Percentiles rank a stretch among this genome's conserved stretches.
Evolutionary conservation across 768 basidiomycete genomes (phyloP).

Genomic region (Tricholomella constricta): DNA sequence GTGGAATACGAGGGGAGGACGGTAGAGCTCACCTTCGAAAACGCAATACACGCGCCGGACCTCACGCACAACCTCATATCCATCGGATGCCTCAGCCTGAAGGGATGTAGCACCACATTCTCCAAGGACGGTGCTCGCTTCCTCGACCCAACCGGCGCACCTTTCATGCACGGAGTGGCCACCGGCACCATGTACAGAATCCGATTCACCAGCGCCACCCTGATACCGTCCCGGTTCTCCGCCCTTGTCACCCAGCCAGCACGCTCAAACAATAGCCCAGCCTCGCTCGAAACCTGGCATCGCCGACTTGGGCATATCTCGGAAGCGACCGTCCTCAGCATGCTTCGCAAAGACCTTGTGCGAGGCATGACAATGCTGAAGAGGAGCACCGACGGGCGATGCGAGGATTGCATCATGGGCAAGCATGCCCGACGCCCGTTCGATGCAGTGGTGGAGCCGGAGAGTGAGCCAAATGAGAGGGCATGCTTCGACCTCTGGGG

Average conservation of each 20-base stretch:
- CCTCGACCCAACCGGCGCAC: not conserved
- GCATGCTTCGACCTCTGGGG: not conserved
- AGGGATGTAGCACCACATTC: not conserved
- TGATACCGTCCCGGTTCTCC: no score
- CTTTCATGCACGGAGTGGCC: not conserved
- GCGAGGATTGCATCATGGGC: not conserved
- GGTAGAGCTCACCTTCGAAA: not conserved
- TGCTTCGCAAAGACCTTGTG: not conserved
- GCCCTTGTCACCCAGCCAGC: not conserved
- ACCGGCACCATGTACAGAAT: not conserved
- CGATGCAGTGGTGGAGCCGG: not conserved
- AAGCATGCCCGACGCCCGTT: not conserved
- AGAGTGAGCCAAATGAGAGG: not conserved
- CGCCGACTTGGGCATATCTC: no score
- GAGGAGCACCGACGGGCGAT: not conserved
- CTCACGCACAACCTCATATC: conserved; percentile 2
- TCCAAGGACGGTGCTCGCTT: not conserved
- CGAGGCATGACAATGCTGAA: not conserved
- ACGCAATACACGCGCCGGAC: not conserved
- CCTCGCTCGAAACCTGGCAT: not conserved
- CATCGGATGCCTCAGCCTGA: not conserved
- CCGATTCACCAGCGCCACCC: no score
- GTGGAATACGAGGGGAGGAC: not conserved
- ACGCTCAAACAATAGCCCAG: not conserved
- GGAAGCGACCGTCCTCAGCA: no score